These are phyloP conservation scores for Fraxinus paxiana DNA, from an alignment of 305 asterid species.

Conservation along the genomic window DNA sequence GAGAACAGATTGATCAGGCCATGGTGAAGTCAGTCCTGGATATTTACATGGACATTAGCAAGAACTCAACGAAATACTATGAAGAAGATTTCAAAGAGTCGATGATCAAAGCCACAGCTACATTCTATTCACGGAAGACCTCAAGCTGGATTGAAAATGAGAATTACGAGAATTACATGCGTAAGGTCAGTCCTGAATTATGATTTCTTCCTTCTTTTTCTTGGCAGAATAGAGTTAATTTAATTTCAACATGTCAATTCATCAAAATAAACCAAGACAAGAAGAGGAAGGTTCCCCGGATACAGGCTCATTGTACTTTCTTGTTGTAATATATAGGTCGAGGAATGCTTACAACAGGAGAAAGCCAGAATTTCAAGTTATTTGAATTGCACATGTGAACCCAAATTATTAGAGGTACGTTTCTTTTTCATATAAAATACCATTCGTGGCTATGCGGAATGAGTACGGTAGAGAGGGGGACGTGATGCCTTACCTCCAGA, in stretches of 20 bases:
- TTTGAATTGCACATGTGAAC: conserved; percentile 19
- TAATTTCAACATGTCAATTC: not conserved
- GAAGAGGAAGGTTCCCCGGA: not conserved
- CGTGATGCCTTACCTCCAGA: not conserved
- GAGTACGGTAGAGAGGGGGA: not conserved
- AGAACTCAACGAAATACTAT: not conserved
- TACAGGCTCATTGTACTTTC: not conserved
- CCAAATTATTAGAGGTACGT: conserved; percentile 32
- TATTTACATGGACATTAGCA: not conserved
- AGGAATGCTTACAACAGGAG: conserved; percentile 33
- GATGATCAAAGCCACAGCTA: not conserved
- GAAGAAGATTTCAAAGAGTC: not conserved
- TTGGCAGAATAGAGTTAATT: not conserved
- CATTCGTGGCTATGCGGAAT: not conserved
- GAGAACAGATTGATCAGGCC: not conserved
- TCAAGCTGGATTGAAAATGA: conserved; percentile 25
- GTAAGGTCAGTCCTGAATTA: conserved; percentile 30
- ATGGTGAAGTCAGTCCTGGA: not conserved
- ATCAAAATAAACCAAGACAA: not conserved
- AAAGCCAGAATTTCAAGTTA: conserved; percentile 26
- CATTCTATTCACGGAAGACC: not conserved
- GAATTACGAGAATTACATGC: conserved; percentile 31
- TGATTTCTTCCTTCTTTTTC: not conserved
- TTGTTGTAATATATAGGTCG: conserved; percentile 27
- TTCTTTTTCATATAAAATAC: not conserved